Evolutionary conservation across 108 stramenopile genomes (phyloP).

Genomic region (Aurantiochytrium sp.): DNA sequence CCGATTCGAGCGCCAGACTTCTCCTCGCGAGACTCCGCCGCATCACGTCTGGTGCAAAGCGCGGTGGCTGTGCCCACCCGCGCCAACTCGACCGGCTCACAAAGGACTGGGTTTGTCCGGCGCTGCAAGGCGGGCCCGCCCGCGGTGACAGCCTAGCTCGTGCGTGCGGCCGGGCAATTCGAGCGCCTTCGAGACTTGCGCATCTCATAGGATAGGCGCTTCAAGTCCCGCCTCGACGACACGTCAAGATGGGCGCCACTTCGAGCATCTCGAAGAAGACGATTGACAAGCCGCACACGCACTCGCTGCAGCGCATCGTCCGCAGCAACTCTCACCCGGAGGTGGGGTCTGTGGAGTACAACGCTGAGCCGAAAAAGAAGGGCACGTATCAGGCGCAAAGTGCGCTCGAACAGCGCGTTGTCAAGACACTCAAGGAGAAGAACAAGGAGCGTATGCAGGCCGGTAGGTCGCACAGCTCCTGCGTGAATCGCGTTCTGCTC

Average conservation of each 20-base stretch:
- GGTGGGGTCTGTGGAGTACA: not conserved
- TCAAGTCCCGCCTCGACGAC: too few species aligned
- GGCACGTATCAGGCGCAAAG: not conserved
- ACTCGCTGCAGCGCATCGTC: not conserved
- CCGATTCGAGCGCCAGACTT: too few species aligned
- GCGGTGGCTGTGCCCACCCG: too few species aligned
- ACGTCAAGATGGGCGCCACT: not conserved
- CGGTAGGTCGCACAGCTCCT: not conserved
- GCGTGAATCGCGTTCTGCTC: not conserved
- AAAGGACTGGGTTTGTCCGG: too few species aligned
- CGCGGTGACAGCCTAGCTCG: too few species aligned
- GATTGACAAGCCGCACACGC: not conserved
- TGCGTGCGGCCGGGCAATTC: too few species aligned
- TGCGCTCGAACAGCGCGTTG: not conserved
- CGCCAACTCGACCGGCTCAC: too few species aligned
- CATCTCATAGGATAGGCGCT: too few species aligned
- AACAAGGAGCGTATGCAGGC: constrained; percentile 23
- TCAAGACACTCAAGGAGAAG: not conserved
- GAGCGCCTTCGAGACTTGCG: too few species aligned
- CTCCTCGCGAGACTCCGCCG: too few species aligned
- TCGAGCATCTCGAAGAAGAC: not conserved
- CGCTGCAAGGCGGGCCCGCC: too few species aligned
- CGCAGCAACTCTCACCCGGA: not conserved
- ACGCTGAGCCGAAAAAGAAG: not conserved
- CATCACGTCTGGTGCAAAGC: too few species aligned